A percentile compares a stretch with the other conserved stretches of the same genome.
Evolutionary conservation across 2,329 filamentous ascomycete genomes (phyloP).

Genomic region (Colletotrichum gigasporum): DNA sequence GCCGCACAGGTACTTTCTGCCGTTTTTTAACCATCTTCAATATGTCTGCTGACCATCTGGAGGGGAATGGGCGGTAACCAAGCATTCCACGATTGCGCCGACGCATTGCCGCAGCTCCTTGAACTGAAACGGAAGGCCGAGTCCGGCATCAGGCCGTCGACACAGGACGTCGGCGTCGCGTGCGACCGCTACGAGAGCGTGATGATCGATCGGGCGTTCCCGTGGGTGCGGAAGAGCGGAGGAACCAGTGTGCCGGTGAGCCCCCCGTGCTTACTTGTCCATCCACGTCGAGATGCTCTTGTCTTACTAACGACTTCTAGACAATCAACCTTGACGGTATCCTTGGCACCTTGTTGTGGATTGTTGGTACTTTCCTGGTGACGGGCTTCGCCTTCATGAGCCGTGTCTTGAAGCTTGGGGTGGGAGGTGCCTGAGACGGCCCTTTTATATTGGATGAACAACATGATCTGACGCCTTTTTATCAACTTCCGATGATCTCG

Average conservation of each 20-base stretch:
- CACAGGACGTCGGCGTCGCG: not conserved
- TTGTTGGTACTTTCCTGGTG: not conserved
- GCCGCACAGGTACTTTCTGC: not conserved
- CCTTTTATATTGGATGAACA: no score
- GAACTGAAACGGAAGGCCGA: not conserved
- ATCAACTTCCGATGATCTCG: slow-evolving; percentile 28
- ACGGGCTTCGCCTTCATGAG: not conserved
- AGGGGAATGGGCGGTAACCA: slow-evolving; percentile 20
- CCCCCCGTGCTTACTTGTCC: not conserved
- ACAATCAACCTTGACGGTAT: not conserved
- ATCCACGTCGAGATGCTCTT: not conserved
- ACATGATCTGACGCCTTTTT: no score
- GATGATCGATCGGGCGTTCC: slow-evolving; percentile 7
- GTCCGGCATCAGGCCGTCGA: not conserved
- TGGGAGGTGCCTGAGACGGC: not conserved
- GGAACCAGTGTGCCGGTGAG: slow-evolving; percentile 3
- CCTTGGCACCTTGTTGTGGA: not conserved
- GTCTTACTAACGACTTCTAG: not conserved
- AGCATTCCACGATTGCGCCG: slow-evolving; percentile 2
- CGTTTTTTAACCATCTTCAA: no score
- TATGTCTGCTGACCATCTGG: not conserved
- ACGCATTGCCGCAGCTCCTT: not conserved
- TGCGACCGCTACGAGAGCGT: not conserved
- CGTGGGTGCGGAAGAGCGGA: slow-evolving; percentile 10
- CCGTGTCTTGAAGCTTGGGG: not conserved